Evolutionary conservation across 495 filamentous ascomycete genomes (phyloP).

Genomic region (Penicillium ochrochloron): DNA sequence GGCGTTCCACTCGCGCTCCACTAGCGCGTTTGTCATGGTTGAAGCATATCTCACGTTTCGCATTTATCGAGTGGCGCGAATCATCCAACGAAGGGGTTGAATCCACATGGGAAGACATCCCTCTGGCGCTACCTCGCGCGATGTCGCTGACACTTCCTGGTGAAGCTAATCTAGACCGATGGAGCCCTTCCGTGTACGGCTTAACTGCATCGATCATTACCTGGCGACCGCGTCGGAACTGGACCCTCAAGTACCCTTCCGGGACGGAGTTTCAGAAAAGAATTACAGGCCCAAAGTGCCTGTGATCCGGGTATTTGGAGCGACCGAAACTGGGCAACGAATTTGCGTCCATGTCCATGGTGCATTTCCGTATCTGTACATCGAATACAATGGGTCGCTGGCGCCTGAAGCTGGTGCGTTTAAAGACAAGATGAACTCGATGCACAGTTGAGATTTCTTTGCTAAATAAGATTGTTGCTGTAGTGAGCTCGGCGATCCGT

Average conservation of each 20-base stretch:
- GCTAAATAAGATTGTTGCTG: neutral
- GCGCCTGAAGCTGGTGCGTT: conserved; percentile 65
- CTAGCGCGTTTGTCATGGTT: conserved; percentile 8
- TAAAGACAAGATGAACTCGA: neutral
- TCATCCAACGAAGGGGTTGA: conserved; percentile 6
- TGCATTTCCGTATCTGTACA: conserved; percentile 90
- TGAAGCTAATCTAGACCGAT: conserved; percentile 38
- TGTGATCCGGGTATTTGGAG: conserved; percentile 88
- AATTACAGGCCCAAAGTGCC: conserved; percentile 73
- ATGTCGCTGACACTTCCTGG: conserved; percentile 37
- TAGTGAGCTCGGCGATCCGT: conserved; percentile 72
- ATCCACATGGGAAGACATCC: neutral
- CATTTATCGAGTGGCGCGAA: conserved; percentile 9
- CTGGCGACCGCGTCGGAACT: conserved; percentile 76
- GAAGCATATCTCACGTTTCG: conserved; percentile 19
- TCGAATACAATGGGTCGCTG: conserved; percentile 80
- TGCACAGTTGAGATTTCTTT: neutral
- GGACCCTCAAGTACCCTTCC: conserved; percentile 74
- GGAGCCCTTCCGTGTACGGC: conserved; percentile 80
- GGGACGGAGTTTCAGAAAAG: conserved; percentile 54
- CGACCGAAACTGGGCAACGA: conserved; percentile 93
- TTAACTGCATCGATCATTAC: conserved; percentile 96
- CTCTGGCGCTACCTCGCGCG: conserved; percentile 17
- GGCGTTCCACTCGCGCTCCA: conserved; percentile 33
- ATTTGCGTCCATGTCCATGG: conserved; percentile 97